Evolutionary conservation across 495 filamentous ascomycete genomes (phyloP), one percentile per base, ranked within the genome.

Genomic region (Aspergillus sparsus): DNA sequence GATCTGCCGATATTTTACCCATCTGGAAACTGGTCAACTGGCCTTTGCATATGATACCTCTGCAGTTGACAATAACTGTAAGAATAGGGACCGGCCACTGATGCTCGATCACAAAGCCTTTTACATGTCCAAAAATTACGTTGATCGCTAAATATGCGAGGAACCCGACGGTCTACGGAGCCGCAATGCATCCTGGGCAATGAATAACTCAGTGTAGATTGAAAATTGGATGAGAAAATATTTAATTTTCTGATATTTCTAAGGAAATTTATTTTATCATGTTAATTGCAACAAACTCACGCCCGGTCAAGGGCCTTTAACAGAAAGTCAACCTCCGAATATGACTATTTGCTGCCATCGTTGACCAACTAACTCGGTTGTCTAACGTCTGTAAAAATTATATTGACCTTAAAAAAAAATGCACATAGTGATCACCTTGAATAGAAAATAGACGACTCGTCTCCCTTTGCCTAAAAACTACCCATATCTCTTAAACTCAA

Each of bases 401-500:
- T n/a, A n/a, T n/a, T n/a, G n/a, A n/a, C n/a, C n/a, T n/a, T n/a
- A n/a, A n/a, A n/a, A n/a, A n/a, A n/a, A n/a, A n/a, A n/a, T n/a
- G n/a, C n/a, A n/a, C n/a, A n/a, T 41, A 41, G 37, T 41, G 37
- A 41, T 41, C 37, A 41, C 37, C 37, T 13, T 3, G 37, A 8
- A 41, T 41, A 41, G 37, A 41, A 41, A 41, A 41, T 41, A 41
- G 37, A 41, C 37, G 37, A 41, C 37, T 41, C 9, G 1, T 41
- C 2, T 41, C 37, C 1, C 1, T 41, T 41, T 41, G 37, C 37
- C 37, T 41, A 3, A 41, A 41, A 41, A 41, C 37, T 9, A 41
- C 37, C 37, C 37, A 41, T 41, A 41, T 41, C 37, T 41, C 37
- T 41, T 41, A 41, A 41, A 41, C 37, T 41, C 37, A 41, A 9